A percentile compares a stretch with the other conserved stretches of the same genome.
Conservation (phyloP, 768 basidiomycete species). For the Boletales sp. region DNA sequence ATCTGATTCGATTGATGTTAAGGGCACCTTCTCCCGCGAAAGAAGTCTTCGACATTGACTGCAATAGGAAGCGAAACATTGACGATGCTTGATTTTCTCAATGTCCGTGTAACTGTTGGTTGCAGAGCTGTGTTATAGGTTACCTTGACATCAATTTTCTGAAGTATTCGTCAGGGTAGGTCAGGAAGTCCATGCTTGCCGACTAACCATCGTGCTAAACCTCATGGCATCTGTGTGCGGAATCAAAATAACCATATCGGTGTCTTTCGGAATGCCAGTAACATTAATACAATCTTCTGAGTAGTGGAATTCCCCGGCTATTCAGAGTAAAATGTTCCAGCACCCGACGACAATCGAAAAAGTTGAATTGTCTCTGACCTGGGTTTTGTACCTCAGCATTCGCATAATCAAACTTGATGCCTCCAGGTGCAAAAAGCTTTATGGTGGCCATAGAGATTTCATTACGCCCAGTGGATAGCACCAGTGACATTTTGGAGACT, state of each 20-base stretch:
- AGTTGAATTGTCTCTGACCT: constrained; percentile 22
- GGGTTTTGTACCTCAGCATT: constrained; percentile 39
- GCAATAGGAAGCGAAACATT: constrained; percentile 76
- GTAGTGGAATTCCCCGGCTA: constrained; percentile 31
- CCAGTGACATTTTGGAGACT: constrained; percentile 49
- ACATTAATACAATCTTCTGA: constrained; percentile 46
- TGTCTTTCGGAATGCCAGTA: constrained; percentile 44
- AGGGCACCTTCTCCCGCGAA: constrained; percentile 72
- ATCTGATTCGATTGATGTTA: constrained; percentile 1
- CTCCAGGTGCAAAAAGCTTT: constrained; percentile 52
- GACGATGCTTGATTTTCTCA: constrained; percentile 54
- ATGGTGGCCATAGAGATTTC: constrained; percentile 51
- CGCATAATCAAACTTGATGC: constrained; percentile 43
- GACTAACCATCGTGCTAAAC: constrained; percentile 56
- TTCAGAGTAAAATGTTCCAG: constrained; percentile 7
- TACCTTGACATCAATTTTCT: constrained; percentile 69
- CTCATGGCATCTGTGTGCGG: constrained; percentile 68
- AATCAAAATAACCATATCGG: constrained; percentile 46
- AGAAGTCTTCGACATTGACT: constrained; percentile 96
- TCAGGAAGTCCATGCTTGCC: neutral
- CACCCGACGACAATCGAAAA: constrained; percentile 8
- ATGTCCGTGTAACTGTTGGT: constrained; percentile 47
- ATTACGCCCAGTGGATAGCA: constrained; percentile 69
- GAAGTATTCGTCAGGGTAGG: constrained; percentile 1
- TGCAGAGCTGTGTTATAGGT: constrained; percentile 63